Evolutionary conservation across 805 yeast species (phyloP).

Genomic region (Saturnispora hagleri): DNA sequence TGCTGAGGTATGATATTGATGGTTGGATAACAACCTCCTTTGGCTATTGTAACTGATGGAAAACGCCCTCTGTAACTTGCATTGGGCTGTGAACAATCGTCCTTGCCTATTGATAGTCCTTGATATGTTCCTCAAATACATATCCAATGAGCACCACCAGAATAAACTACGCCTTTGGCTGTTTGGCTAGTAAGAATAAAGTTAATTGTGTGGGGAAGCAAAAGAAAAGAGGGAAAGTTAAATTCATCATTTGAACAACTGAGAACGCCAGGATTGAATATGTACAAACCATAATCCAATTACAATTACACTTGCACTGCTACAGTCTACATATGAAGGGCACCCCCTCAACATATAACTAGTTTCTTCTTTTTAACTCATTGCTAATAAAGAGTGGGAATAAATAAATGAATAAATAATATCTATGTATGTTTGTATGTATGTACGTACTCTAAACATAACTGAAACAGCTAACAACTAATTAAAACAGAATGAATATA

Average conservation of each 20-base stretch:
- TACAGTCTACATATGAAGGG: neutral
- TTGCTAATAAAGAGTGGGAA: neutral
- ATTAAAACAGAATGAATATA: neutral
- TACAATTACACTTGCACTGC: neutral
- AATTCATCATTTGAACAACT: neutral
- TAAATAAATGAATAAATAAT: neutral
- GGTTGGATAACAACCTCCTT: neutral
- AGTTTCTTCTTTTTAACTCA: slow-evolving; percentile 7
- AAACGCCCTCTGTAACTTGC: neutral
- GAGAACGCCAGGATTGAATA: neutral
- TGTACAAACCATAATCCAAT: neutral
- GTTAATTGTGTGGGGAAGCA: neutral
- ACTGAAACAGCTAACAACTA: neutral
- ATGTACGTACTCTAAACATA: neutral
- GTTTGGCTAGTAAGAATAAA: neutral
- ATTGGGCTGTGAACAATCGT: neutral
- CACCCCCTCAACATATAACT: neutral
- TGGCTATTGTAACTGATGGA: neutral
- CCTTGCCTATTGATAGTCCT: neutral
- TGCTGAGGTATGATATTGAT: neutral
- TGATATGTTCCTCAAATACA: neutral
- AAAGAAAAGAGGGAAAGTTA: neutral
- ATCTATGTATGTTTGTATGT: neutral
- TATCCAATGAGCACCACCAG: neutral
- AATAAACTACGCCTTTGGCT: neutral